Conservation (phyloP, 2,329 filamentous ascomycete genomes). For the Chaetothyriales sp. region DNA sequence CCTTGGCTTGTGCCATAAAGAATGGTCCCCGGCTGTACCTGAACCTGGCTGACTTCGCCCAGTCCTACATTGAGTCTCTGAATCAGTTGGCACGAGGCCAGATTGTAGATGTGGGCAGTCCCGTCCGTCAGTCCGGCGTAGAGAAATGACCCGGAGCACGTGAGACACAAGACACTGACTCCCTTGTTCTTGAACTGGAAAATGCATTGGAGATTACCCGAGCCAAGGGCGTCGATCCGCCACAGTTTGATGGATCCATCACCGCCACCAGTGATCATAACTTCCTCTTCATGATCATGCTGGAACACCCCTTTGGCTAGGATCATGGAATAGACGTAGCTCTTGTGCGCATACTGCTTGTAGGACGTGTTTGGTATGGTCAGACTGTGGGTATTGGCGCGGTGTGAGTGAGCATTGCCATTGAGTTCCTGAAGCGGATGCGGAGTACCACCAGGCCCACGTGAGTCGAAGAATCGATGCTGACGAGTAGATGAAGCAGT, state of each 20-base stretch:
- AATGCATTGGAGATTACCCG: constrained; percentile 53
- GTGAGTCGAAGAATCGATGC: constrained; percentile 80
- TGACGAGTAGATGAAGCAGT: constrained; percentile 39
- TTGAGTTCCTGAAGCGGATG: constrained; percentile 29
- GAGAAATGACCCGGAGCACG: constrained; percentile 78
- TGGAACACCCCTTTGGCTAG: constrained; percentile 59
- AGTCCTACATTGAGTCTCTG: constrained; percentile 73
- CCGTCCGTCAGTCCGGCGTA: constrained; percentile 83
- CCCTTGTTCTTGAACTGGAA: constrained; percentile 51
- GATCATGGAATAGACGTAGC: constrained; percentile 94
- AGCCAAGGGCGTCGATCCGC: constrained; percentile 31
- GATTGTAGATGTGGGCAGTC: constrained; percentile 88
- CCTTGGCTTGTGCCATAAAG: constrained; percentile 86
- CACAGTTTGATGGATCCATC: constrained; percentile 94
- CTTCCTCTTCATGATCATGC: constrained; percentile 59
- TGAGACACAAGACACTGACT: constrained; percentile 60
- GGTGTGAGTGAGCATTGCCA: constrained; percentile 42
- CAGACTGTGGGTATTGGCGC: constrained; percentile 37
- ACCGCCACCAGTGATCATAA: constrained; percentile 79
- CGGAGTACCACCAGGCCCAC: constrained; percentile 61
- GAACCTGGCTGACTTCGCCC: constrained; percentile 47
- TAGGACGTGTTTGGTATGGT: constrained; percentile 74
- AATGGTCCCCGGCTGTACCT: constrained; percentile 57
- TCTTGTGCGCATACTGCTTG: constrained; percentile 80
- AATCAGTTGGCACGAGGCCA: constrained; percentile 83